phyloP scores from a whole-genome alignment of 495 filamentous ascomycete genomes.

The Neurospora sp. region DNA sequence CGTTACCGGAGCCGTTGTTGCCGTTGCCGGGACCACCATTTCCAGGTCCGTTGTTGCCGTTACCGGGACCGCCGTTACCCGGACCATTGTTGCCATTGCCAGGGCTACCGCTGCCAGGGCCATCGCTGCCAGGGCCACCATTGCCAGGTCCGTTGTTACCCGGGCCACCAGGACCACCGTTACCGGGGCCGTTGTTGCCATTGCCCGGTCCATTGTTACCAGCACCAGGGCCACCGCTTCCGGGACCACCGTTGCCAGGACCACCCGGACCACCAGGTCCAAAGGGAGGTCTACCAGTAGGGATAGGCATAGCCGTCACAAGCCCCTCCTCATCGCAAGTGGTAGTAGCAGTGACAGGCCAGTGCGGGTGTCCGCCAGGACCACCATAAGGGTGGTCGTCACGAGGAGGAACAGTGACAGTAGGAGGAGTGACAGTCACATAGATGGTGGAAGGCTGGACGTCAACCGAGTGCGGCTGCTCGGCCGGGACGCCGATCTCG shows the following conservation, averaged over 20 bases:
- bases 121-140: not conserved
- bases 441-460: constrained; percentile 8
- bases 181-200: not conserved
- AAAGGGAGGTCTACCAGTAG: not conserved
- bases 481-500: constrained; percentile 1
- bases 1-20: not conserved
- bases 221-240: too few relatives aligned
- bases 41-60: not conserved
- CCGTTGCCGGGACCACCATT: not conserved
- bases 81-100: not conserved
- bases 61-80: not conserved
- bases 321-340: not conserved
- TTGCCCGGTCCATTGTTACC: too few relatives aligned
- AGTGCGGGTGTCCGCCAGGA: not conserved
- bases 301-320: not conserved
- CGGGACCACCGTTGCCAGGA: not conserved
- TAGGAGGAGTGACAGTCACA: constrained; percentile 3
- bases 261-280: not conserved
- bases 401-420: not conserved
- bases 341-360: not conserved
- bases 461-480: not conserved
- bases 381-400: not conserved
- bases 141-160: not conserved
- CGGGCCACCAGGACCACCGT: not conserved
- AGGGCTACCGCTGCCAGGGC: not conserved